Percentiles rank a stretch among this genome's conserved stretches.
These are phyloP conservation scores for Lactarius pseudohatsudake DNA, from an alignment of 768 basidiomycete species.

Conservation along the genomic window DNA sequence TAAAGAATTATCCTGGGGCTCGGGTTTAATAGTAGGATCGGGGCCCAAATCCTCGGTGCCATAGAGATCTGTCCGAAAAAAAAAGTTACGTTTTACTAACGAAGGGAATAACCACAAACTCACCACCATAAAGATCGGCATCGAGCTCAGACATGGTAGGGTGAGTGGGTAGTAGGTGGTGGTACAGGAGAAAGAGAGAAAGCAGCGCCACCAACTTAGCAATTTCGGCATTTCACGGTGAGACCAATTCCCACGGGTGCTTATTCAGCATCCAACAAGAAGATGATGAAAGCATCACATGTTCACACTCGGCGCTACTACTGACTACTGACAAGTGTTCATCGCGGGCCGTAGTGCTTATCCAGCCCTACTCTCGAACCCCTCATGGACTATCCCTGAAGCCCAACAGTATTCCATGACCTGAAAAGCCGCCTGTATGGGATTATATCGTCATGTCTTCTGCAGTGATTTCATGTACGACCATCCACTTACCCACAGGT, in stretches of 20 bases:
- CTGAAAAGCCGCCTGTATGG: no score
- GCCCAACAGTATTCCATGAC: no score
- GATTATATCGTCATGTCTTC: no score
- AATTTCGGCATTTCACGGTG: conserved; percentile 18
- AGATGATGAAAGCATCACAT: no score
- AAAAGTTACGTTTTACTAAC: neutral
- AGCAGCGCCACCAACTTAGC: conserved; percentile 19
- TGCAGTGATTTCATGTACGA: no score
- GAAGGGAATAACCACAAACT: conserved; percentile 29
- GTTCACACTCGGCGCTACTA: no score
- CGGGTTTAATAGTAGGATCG: conserved; percentile 41
- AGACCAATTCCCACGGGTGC: conserved; percentile 24
- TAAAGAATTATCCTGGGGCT: conserved; percentile 22
- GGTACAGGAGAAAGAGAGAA: conserved; percentile 30
- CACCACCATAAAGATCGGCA: conserved; percentile 88
- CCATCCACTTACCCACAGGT: no score
- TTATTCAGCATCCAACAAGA: conserved; percentile 15
- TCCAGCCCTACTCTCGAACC: no score
- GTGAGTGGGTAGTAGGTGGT: conserved; percentile 30
- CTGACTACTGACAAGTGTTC: neutral
- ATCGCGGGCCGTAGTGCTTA: neutral
- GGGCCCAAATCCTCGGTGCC: conserved; percentile 56
- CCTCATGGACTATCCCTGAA: no score
- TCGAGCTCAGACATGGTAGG: conserved; percentile 71
- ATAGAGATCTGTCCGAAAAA: conserved; percentile 50